Evolutionary conservation across 495 filamentous ascomycete species (phyloP).

Genomic region (Thozetella sp.): DNA sequence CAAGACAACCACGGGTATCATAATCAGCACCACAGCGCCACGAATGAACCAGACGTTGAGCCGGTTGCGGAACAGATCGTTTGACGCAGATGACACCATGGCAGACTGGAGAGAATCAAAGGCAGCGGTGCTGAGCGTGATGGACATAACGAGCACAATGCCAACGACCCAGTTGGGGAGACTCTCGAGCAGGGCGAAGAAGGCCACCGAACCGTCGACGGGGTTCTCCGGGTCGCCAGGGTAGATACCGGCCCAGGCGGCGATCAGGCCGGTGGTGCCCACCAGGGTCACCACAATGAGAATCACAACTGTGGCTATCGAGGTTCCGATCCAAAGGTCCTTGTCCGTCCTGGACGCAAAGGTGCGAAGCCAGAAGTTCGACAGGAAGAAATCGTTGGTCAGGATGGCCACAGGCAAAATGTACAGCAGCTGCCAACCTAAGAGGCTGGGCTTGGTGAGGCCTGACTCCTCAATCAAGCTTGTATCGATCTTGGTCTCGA

Average conservation of each 20-base stretch:
- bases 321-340: slow-evolving; percentile 71
- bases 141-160: slow-evolving; percentile 75
- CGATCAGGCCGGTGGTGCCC: slow-evolving; percentile 68
- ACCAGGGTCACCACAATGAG: slow-evolving; percentile 68
- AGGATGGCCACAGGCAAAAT: slow-evolving; percentile 75
- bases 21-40: slow-evolving; percentile 62
- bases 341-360: slow-evolving; percentile 77
- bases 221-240: slow-evolving; percentile 51
- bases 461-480: slow-evolving; percentile 63
- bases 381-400: slow-evolving; percentile 79
- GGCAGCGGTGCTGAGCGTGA: slow-evolving; percentile 69
- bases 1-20: slow-evolving; percentile 69
- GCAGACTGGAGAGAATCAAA: slow-evolving; percentile 77
- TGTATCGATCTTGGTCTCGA: slow-evolving; percentile 68
- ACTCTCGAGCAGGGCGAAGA: slow-evolving; percentile 71
- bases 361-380: slow-evolving; percentile 79
- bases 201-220: slow-evolving; percentile 63
- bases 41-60: slow-evolving; percentile 72
- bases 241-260: slow-evolving; percentile 70
- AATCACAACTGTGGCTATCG: slow-evolving; percentile 61
- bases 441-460: slow-evolving; percentile 56
- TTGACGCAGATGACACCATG: slow-evolving; percentile 74
- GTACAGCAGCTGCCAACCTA: slow-evolving; percentile 79
- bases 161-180: slow-evolving; percentile 76
- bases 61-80: slow-evolving; percentile 77